Evolutionary conservation across 225 moss, liverwort and hornwort genomes (phyloP).

Genomic region (Lunularia cruciata): DNA sequence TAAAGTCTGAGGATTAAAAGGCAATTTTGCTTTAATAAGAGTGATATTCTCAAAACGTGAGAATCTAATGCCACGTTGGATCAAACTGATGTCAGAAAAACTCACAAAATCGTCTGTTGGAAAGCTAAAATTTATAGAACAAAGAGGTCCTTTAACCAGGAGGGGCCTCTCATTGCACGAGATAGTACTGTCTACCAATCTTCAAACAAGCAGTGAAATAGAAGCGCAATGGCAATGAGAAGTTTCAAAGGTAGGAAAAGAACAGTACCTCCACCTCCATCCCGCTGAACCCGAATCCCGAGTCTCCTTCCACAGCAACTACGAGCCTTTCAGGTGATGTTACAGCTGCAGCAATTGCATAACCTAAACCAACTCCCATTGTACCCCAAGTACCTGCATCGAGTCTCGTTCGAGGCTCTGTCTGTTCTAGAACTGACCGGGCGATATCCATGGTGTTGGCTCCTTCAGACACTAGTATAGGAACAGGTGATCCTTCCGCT

Average conservation of each 20-base stretch:
- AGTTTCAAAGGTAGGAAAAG: background rate
- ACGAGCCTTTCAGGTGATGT: constrained; percentile 76
- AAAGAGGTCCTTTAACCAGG: background rate
- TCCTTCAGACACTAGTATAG: constrained; percentile 94
- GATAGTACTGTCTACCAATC: background rate
- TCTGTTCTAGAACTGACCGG: constrained; percentile 79
- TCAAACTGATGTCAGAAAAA: background rate
- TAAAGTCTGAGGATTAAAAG: constrained; percentile 68
- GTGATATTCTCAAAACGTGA: too few relatives aligned
- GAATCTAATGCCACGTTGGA: too few relatives aligned
- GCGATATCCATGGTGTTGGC: constrained; percentile 99
- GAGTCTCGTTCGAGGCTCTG: constrained; percentile 83
- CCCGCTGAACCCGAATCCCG: constrained; percentile 96
- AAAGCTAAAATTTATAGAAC: too few relatives aligned
- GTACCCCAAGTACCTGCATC: constrained; percentile 99
- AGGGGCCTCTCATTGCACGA: too few relatives aligned
- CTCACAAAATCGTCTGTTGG: background rate
- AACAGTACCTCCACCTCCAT: constrained; percentile 89
- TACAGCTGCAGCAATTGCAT: constrained; percentile 87
- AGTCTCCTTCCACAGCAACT: constrained; percentile 97
- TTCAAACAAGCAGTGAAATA: background rate
- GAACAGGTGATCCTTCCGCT: constrained; percentile 79
- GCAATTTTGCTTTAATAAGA: too few relatives aligned
- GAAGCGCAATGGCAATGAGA: background rate
- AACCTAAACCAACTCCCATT: constrained; percentile 97